A percentile compares a stretch with the other conserved stretches of the same genome.
phyloP scores from a whole-genome alignment of 2,329 filamentous ascomycete genomes.

The Corinectria fuckeliana region DNA sequence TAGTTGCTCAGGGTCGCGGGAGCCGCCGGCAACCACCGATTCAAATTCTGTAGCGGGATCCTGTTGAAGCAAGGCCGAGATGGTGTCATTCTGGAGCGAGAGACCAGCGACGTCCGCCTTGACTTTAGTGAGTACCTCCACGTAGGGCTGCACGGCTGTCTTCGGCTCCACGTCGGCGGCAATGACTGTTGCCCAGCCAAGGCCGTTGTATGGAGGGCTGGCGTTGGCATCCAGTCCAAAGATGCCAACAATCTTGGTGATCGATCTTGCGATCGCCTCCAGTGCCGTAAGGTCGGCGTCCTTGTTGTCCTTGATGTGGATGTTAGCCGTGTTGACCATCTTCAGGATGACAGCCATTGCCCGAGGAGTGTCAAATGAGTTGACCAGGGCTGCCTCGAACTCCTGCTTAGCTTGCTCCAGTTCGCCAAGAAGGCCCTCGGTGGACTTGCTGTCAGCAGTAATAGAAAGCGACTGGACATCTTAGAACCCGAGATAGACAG shows the following conservation, averaged over 20 bases:
- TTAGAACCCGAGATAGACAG: conserved; percentile 84
- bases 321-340: conserved; percentile 80
- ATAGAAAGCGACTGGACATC: conserved; percentile 71
- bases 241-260: conserved; percentile 83
- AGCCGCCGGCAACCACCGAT: conserved; percentile 51
- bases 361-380: conserved; percentile 86
- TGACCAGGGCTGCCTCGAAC: conserved; percentile 67
- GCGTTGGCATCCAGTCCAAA: conserved; percentile 78
- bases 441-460: conserved; percentile 38
- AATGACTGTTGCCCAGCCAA: conserved; percentile 60
- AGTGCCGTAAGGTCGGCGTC: conserved; percentile 54
- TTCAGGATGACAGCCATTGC: conserved; percentile 81
- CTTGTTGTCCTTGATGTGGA: conserved; percentile 57
- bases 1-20: conserved; percentile 59
- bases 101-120: conserved; percentile 54
- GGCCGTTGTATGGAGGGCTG: conserved; percentile 59
- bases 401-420: conserved; percentile 62
- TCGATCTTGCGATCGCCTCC: conserved; percentile 72
- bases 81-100: conserved; percentile 55
- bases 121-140: conserved; percentile 52
- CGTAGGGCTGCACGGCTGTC: conserved; percentile 55
- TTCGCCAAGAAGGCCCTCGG: conserved; percentile 47
- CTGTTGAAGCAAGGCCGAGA: conserved; percentile 51
- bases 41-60: conserved; percentile 56
- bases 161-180: conserved; percentile 51